Evolutionary conservation across 2,329 filamentous ascomycete genomes (phyloP).

Genomic region (Fusarium sacchari): DNA sequence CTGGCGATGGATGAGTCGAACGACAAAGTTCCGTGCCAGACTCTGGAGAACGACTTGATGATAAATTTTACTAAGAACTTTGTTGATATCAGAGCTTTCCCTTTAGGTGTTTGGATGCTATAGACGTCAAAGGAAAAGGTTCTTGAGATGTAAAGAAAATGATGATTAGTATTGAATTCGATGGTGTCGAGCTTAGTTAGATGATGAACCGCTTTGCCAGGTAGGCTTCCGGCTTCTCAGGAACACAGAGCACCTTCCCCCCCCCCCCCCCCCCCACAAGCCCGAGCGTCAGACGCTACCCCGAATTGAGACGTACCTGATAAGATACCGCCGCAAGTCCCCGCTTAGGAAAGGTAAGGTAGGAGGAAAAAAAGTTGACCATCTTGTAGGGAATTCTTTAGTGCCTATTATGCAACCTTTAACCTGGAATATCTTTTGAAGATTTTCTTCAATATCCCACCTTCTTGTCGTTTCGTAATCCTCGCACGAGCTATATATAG

Average conservation of each 20-base stretch:
- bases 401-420: neutral
- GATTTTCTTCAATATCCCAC: neutral
- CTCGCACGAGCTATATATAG: neutral
- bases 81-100: neutral
- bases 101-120: slow-evolving; percentile 4
- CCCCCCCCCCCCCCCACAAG: slow-evolving; percentile 25
- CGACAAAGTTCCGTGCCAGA: neutral
- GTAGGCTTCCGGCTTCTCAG: neutral
- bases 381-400: neutral
- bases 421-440: neutral
- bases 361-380: slow-evolving; percentile 38
- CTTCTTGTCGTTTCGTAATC: neutral
- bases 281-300: slow-evolving; percentile 22
- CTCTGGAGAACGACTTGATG: neutral
- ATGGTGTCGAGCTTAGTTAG: slow-evolving; percentile 27
- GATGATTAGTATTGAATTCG: neutral
- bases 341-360: neutral
- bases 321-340: slow-evolving; percentile 39
- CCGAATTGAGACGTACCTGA: slow-evolving; percentile 29
- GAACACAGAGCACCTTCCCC: slow-evolving; percentile 18
- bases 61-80: neutral
- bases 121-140: slow-evolving; percentile 8
- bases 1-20: neutral
- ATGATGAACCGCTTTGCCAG: slow-evolving; percentile 16
- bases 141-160: neutral